Evolutionary conservation across 495 filamentous ascomycete genomes (phyloP), one percentile per base, ranked within the genome.

Genomic region (Aspergillus panamensis): DNA sequence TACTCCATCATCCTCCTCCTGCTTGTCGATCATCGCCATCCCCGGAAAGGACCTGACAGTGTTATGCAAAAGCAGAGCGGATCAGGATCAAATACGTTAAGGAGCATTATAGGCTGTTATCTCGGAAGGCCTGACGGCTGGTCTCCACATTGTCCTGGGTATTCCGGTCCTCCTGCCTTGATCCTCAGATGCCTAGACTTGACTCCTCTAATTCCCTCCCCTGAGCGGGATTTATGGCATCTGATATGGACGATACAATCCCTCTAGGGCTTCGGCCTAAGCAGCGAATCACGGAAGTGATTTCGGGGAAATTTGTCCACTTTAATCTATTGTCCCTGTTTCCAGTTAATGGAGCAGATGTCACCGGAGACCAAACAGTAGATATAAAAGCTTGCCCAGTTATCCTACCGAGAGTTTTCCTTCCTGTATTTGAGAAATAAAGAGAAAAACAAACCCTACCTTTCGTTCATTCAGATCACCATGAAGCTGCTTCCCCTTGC

Each of bases 401-500:
- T 21, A 12, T 19, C 30, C 16, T 16, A 13, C 47, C 35, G 32
- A 47, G 33, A 12, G 35, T 12, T 35, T 43, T 33, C 14, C 35
- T 33, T 32, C 17, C 29, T 25, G 25, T 47, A 12, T 12, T 47
- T n/a, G 48, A 51, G 5, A 16, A 25, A 25, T 2, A 25, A 5
- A 25, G 5, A 25, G 25, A 2, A 5, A 25, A 25, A 25, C 2
- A 25, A 5, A 25, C 53, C 43, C 25, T 51, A 39, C 30, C 31
- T 44, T 44, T 31, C 21, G 51, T 42, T 17, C 17, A 5, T 35
- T 20, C 25, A 51, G 16, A 10, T 55, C 68, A 73, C 40, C 25
- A 76, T 76, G 73, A 75, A 75, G 67, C 62, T 68, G 53, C 64
- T 65, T 56, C 58, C 66, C 53, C 55, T 76, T 19, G 58, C 61